Percentiles rank a stretch among this genome's conserved stretches.
Conservation (phyloP, 139 green algal species). For the Eudorina sp. region DNA sequence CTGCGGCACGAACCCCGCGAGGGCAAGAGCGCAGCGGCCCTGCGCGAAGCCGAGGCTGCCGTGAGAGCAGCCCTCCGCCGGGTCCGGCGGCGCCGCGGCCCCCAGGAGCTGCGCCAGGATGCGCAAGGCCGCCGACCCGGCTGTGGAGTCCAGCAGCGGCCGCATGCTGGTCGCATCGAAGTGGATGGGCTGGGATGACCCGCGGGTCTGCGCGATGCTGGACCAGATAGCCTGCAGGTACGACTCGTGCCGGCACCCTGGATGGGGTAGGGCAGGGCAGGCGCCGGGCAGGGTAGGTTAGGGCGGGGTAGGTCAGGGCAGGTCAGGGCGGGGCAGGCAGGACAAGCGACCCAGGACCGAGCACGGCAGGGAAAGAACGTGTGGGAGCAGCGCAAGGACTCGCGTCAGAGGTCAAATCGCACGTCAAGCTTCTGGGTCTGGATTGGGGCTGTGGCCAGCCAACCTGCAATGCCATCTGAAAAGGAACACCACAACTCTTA, state of each 20-base stretch:
- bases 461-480: too few species aligned
- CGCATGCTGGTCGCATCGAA: not conserved
- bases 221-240: constrained; percentile 33
- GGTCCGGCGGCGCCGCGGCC: not conserved
- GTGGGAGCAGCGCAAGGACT: too few species aligned
- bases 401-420: too few species aligned
- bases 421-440: too few species aligned
- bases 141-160: not conserved
- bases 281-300: too few species aligned
- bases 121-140: not conserved
- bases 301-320: too few species aligned
- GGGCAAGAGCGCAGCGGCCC: constrained; percentile 2
- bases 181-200: not conserved
- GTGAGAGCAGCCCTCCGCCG: constrained; percentile 2
- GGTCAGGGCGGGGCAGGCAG: too few species aligned
- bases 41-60: not conserved
- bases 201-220: constrained; percentile 20
- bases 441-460: too few species aligned
- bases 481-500: too few species aligned
- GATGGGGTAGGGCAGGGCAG: not conserved
- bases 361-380: too few species aligned
- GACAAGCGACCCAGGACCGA: too few species aligned
- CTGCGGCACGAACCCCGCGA: constrained; percentile 4
- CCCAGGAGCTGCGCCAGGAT: constrained; percentile 3
- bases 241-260: not conserved